These are phyloP conservation scores for Lagenidium giganteum DNA, from an alignment of 352 stramenopile genomes.

Conservation along the genomic window DNA sequence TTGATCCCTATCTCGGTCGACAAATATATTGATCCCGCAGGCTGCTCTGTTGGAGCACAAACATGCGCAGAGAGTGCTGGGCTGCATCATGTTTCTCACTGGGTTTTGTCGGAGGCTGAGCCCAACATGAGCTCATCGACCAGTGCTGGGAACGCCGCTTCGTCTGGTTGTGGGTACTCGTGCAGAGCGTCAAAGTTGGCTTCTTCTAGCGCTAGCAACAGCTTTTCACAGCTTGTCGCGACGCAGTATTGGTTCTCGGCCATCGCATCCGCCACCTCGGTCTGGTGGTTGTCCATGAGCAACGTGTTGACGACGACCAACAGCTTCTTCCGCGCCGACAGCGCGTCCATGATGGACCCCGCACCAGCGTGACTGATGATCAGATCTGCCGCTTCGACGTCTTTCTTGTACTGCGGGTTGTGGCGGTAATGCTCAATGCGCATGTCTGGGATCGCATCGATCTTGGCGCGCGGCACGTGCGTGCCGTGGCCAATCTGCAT, in stretches of 20 bases:
- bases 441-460: constrained; percentile 23
- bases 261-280: constrained; percentile 92
- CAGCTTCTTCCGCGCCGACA: constrained; percentile 75
- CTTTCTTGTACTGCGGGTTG: constrained; percentile 82
- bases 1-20: too few species aligned
- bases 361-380: constrained; percentile 95
- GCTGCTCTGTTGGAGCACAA: too few species aligned
- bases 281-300: constrained; percentile 98
- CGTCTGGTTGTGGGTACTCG: constrained; percentile 49
- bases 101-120: too few species aligned
- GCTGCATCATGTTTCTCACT: too few species aligned
- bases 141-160: constrained; percentile 58
- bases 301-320: constrained; percentile 93
- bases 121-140: constrained; percentile 49
- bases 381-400: constrained; percentile 89
- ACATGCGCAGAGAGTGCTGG: too few species aligned
- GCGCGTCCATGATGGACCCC: constrained; percentile 91
- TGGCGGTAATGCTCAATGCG: constrained; percentile 83
- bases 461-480: constrained; percentile 26
- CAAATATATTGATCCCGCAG: too few species aligned
- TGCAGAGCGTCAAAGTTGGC: constrained; percentile 36
- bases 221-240: constrained; percentile 32
- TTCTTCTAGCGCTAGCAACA: constrained; percentile 27
- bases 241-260: constrained; percentile 57
- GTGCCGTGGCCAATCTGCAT: constrained; percentile 84